Evolutionary conservation across 139 green algal species (phyloP).

Genomic region (Zygnema circumcarinatum): DNA sequence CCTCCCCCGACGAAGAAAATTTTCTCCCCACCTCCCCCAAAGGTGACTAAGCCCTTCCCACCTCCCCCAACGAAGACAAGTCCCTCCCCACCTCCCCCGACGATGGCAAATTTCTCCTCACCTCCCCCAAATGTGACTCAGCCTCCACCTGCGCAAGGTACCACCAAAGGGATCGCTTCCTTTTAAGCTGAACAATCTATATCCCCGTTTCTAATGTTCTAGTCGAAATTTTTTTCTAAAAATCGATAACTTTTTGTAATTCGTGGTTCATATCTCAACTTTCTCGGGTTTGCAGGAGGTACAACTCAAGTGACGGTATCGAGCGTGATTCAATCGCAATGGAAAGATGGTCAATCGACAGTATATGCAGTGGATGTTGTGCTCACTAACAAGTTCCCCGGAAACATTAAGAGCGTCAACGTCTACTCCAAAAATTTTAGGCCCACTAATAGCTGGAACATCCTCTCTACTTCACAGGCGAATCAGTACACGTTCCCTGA

Average conservation of each 20-base stretch:
- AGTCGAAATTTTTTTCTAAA: too few relatives aligned
- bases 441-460: not conserved
- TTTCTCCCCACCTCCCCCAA: not conserved
- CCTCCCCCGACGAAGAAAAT: too few relatives aligned
- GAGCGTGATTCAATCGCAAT: not conserved
- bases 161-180: too few relatives aligned
- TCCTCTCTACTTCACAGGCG: not conserved
- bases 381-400: not conserved
- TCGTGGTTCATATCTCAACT: too few relatives aligned
- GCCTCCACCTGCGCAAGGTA: too few relatives aligned
- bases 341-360: not conserved
- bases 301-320: not conserved
- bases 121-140: constrained; percentile 21
- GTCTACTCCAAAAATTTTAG: not conserved
- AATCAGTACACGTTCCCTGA: not conserved
- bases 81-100: not conserved
- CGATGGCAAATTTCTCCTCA: not conserved
- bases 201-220: too few relatives aligned
- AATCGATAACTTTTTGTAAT: too few relatives aligned
- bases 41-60: not conserved
- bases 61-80: not conserved
- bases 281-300: too few relatives aligned
- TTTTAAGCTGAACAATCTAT: too few relatives aligned
- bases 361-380: not conserved
- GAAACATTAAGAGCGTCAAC: not conserved